Percentiles rank a stretch among this genome's conserved stretches.
Evolutionary conservation across 306 rosid genomes (phyloP).

Genomic region (Dalbergia cultrata): DNA sequence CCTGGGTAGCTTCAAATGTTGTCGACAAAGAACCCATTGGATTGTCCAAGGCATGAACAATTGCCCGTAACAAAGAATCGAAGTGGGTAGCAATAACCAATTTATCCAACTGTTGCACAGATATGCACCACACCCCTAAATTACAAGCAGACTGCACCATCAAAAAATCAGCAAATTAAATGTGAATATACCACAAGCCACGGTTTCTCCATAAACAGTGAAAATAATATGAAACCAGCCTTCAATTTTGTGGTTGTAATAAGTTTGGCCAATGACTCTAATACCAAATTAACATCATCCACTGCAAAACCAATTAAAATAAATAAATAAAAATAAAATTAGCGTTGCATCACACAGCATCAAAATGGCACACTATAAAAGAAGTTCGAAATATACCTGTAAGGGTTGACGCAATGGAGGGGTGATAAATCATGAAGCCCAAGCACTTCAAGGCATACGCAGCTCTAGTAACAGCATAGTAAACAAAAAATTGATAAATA

Average conservation of each 20-base stretch:
- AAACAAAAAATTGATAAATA: background rate
- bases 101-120: constrained; percentile 72
- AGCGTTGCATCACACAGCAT: background rate
- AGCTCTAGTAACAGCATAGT: constrained; percentile 52
- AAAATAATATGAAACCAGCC: constrained; percentile 49
- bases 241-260: constrained; percentile 72
- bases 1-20: constrained; percentile 94
- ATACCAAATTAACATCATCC: constrained; percentile 63
- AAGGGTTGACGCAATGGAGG: constrained; percentile 58
- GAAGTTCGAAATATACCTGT: constrained; percentile 51
- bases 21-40: constrained; percentile 89
- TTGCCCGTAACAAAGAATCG: constrained; percentile 62
- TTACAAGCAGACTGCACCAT: constrained; percentile 76
- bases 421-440: constrained; percentile 89
- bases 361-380: background rate
- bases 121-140: constrained; percentile 89
- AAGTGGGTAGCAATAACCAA: constrained; percentile 59
- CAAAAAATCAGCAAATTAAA: constrained; percentile 38
- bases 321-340: background rate
- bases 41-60: constrained; percentile 82
- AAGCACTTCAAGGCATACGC: constrained; percentile 82
- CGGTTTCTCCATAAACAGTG: background rate
- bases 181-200: background rate
- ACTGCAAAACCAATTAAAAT: constrained; percentile 46
- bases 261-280: constrained; percentile 66